A percentile compares a stretch with the other conserved stretches of the same genome.
Evolutionary conservation across 768 basidiomycete genomes (phyloP).

Genomic region (Pulveroboletus sp.): DNA sequence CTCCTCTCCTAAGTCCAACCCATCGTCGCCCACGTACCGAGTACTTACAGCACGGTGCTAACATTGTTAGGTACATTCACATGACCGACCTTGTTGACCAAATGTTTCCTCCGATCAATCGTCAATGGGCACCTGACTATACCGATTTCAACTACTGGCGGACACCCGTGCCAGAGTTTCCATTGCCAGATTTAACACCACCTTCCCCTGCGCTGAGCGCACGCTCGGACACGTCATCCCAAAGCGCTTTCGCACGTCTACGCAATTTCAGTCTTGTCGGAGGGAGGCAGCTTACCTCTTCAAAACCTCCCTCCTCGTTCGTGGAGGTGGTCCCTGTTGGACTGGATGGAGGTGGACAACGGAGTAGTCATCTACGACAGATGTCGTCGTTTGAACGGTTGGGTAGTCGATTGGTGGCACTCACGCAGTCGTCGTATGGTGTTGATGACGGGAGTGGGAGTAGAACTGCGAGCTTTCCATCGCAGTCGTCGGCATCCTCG

Average conservation of each 20-base stretch:
- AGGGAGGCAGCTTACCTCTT: conserved; percentile 33
- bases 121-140: conserved; percentile 83
- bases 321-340: neutral
- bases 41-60: neutral
- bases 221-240: conserved; percentile 79
- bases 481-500: conserved; percentile 49
- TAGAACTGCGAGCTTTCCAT: conserved; percentile 50
- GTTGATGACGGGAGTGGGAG: conserved; percentile 24
- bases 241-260: conserved; percentile 67
- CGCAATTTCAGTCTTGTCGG: conserved; percentile 76
- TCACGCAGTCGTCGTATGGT: conserved; percentile 36
- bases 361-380: conserved; percentile 52
- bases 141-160: conserved; percentile 99
- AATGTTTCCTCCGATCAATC: conserved; percentile 96
- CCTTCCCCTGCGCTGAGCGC: conserved; percentile 94
- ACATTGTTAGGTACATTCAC: conserved; percentile 74
- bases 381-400: conserved; percentile 76
- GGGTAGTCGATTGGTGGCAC: conserved; percentile 51
- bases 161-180: conserved; percentile 66
- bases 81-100: conserved; percentile 99
- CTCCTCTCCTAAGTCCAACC: neutral
- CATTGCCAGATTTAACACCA: conserved; percentile 75
- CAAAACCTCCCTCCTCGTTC: conserved; percentile 28
- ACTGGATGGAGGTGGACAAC: conserved; percentile 18
- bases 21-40: too few species aligned